Base-by-base conservation (phyloP, 148 eudicot species). In the Limonium bicolor region DNA sequence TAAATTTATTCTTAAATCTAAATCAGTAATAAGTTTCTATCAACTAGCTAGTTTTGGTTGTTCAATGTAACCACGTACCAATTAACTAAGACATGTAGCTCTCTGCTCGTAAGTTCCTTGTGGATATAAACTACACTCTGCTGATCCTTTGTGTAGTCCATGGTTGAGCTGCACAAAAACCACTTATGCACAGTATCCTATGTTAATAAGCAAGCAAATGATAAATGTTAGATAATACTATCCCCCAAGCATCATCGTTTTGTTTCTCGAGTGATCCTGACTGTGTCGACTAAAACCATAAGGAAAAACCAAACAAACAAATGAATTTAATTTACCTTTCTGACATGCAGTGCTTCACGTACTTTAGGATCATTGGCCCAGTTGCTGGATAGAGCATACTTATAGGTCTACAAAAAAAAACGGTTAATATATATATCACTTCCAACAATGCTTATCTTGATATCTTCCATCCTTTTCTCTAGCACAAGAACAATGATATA, bases 321-420 rank as follows among this genome's bases (percentile, higher is more conserved):
- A 58, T n/a, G n/a, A n/a, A n/a, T n/a, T 11, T 22, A 12, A 38
- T 54, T 11, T 21, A 69, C 74, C 74, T 63, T 53, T 27, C 66
- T 55, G 41, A 63, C 33, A 27, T 55, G 62, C 41, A 69, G 35
- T 5, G 69, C 69, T 9, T 63, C 58, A 43, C 41, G 60, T 14
- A 69, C 74, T 14, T 60, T 41, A 44, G 58, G 48, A 41, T 69
- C 61, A 29, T 69, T 69, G 14, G 50, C 65, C 74, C 74, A 69
- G 22, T 46, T 48, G 16, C 59, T 57, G 7, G 74, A 52, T 30
- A 63, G 48, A 14, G 6, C 27, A 42, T 69, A 55, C 27, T 63
- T 64, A 30, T 51, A 63, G 36, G 6, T 36, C 74, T 69, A 57
- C 54, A 28, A 33, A 32, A 10, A 41, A 6, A 34, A n/a, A n/a